Conservation (phyloP, 257 asterid genomes). For the Asclepias syriaca region DNA sequence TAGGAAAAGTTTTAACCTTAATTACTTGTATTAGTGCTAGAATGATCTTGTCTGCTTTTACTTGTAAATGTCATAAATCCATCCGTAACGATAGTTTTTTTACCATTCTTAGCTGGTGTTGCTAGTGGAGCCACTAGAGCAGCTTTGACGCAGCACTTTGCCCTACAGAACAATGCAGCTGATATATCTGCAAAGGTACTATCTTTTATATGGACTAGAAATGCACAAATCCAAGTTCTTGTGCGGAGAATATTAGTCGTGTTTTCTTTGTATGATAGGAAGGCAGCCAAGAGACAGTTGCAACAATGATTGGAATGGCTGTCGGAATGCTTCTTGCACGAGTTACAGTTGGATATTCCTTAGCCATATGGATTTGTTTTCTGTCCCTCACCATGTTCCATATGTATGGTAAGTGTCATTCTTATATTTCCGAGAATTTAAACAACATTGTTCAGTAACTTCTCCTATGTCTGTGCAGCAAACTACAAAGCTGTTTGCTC, state of each 20-base stretch:
- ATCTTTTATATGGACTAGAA: not conserved
- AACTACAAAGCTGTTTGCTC: constrained; percentile 90
- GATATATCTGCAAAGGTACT: constrained; percentile 96
- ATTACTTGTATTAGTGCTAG: not conserved
- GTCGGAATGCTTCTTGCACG: constrained; percentile 91
- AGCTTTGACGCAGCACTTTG: constrained; percentile 95
- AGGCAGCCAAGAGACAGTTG: constrained; percentile 98
- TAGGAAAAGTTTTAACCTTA: not conserved
- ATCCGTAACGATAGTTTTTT: not conserved
- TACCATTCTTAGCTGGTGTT: constrained; percentile 71
- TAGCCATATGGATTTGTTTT: constrained; percentile 79
- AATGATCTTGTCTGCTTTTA: not conserved
- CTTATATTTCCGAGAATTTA: constrained; percentile 9
- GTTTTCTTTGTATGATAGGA: constrained; percentile 45
- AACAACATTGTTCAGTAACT: not conserved
- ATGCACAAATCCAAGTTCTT: not conserved
- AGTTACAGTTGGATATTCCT: constrained; percentile 68
- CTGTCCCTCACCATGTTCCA: constrained; percentile 89
- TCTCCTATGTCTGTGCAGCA: constrained; percentile 42
- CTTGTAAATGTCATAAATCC: not conserved
- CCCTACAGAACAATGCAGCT: constrained; percentile 95
- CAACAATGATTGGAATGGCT: constrained; percentile 98
- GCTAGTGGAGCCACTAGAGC: constrained; percentile 99
- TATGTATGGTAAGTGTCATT: constrained; percentile 94
- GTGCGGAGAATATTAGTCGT: not conserved